Base-by-base conservation (phyloP, 2,329 filamentous ascomycete genomes). In the Claviceps citrina region DNA sequence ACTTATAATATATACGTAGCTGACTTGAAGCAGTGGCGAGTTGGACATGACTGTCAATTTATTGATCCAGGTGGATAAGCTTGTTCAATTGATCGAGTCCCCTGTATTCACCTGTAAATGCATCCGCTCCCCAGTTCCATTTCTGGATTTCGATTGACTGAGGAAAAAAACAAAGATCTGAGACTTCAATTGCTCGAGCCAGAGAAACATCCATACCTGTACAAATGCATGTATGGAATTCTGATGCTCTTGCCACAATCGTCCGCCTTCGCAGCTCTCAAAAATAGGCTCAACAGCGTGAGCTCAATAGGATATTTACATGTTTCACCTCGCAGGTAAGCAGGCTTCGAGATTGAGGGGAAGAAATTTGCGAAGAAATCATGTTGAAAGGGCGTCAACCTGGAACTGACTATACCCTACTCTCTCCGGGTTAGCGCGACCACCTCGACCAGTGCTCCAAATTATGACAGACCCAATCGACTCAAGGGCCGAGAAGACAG, bases 31-130 rank as follows among this genome's bases (percentile, higher is more conserved):
- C 47, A 93, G 85, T 60, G 91, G 85, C 44, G 91, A 98, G 53
- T 69, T 98, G 36, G 91, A 98, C 58, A 96, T 98, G 85, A 96
- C 89, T 0, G 91, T 98, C 50, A 94, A 94, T 51, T 93, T 95
- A 62, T 73, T 98, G 41, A 98, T 98, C 32, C 93, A 98, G 58
- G 95, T 98, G 50, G 91, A 98, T 61, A 98, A 98, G 59, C 71
- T 98, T 13, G 91, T 98, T 10, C 91, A 98, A 58, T 71, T 98
- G 13, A 77, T 98, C 30, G 91, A 98, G 58, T 96, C 87, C 0
- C 91, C 91, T 0, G 91, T 98, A 1, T 98, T 98, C 54, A 98
- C 91, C 35, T 98, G 85, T 93, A 61, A 62, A 78, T 59, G 28
- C 22, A 28, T 19, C 24, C 5, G 10, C 22, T 7, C 7, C 22